Percentiles rank a stretch among this genome's conserved stretches.
Evolutionary conservation across 2,329 filamentous ascomycete species (phyloP).

Genomic region (Diaporthe citriasiana): DNA sequence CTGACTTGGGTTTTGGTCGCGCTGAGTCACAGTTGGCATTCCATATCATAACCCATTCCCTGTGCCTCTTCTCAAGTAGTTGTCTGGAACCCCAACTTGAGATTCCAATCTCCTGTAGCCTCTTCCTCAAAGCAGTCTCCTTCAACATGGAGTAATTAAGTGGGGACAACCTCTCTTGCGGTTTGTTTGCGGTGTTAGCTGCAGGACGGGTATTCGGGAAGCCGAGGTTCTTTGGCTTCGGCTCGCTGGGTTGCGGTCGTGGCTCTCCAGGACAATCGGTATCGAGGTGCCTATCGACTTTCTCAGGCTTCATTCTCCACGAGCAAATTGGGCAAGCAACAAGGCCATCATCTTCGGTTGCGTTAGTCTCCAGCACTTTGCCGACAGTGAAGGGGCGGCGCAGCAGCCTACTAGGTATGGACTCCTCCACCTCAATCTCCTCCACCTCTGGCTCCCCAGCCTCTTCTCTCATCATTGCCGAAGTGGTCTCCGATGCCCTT

Average conservation of each 20-base stretch:
- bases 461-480: slow-evolving; percentile 53
- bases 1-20: slow-evolving; percentile 76
- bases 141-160: slow-evolving; percentile 91
- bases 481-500: slow-evolving; percentile 54
- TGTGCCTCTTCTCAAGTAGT: slow-evolving; percentile 84
- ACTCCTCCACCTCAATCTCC: slow-evolving; percentile 50
- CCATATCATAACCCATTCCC: slow-evolving; percentile 95
- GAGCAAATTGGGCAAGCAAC: slow-evolving; percentile 88
- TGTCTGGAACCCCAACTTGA: slow-evolving; percentile 76
- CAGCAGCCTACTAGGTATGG: slow-evolving; percentile 48
- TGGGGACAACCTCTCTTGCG: slow-evolving; percentile 78
- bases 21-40: slow-evolving; percentile 96
- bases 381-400: not conserved
- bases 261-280: slow-evolving; percentile 62
- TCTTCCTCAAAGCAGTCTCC: slow-evolving; percentile 82
- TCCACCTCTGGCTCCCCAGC: slow-evolving; percentile 50
- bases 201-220: slow-evolving; percentile 20
- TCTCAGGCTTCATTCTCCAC: slow-evolving; percentile 81
- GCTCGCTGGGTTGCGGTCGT: slow-evolving; percentile 49
- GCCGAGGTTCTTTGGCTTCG: slow-evolving; percentile 45
- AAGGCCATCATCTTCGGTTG: slow-evolving; percentile 74
- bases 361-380: not conserved
- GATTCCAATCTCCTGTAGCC: slow-evolving; percentile 84
- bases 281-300: slow-evolving; percentile 87
- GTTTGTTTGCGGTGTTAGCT: slow-evolving; percentile 50